A percentile compares a stretch with the other conserved stretches of the same genome.
These are phyloP conservation scores for Hyaloscypha finlandica DNA, from an alignment of 495 filamentous ascomycete species.

Conservation along the genomic window DNA sequence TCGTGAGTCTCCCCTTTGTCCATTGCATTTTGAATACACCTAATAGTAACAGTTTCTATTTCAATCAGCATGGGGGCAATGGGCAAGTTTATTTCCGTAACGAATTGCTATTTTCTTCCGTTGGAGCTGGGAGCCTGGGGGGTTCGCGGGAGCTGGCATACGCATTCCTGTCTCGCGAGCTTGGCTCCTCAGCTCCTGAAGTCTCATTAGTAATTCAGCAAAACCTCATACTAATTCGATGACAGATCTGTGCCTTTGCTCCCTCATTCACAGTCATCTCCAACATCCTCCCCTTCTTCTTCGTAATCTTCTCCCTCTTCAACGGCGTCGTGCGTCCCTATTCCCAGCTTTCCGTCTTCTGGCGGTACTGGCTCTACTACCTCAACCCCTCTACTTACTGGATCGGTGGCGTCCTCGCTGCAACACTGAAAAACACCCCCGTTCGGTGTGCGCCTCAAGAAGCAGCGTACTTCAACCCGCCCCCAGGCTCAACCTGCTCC, in stretches of 20 bases:
- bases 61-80: slow-evolving; percentile 21
- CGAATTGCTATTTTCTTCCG: no score
- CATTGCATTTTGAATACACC: neutral
- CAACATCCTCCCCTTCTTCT: slow-evolving; percentile 77
- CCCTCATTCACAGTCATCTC: slow-evolving; percentile 79
- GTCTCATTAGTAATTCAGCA: no score
- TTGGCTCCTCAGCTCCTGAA: no score
- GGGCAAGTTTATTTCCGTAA: no score
- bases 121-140: no score
- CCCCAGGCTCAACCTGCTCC: slow-evolving; percentile 53
- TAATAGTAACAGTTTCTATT: slow-evolving; percentile 55
- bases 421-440: slow-evolving; percentile 54
- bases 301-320: slow-evolving; percentile 74
- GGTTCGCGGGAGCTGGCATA: no score
- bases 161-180: no score
- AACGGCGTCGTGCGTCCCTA: slow-evolving; percentile 74
- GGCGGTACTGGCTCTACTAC: slow-evolving; percentile 80
- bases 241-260: slow-evolving; percentile 48
- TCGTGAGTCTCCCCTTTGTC: slow-evolving; percentile 49
- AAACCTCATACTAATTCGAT: neutral
- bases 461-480: slow-evolving; percentile 55
- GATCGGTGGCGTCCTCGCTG: slow-evolving; percentile 62
- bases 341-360: slow-evolving; percentile 63
- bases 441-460: slow-evolving; percentile 66
- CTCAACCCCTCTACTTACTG: slow-evolving; percentile 61